Evolutionary conservation across 345 rosid species (phyloP).

Genomic region (Kandelia obovata): DNA sequence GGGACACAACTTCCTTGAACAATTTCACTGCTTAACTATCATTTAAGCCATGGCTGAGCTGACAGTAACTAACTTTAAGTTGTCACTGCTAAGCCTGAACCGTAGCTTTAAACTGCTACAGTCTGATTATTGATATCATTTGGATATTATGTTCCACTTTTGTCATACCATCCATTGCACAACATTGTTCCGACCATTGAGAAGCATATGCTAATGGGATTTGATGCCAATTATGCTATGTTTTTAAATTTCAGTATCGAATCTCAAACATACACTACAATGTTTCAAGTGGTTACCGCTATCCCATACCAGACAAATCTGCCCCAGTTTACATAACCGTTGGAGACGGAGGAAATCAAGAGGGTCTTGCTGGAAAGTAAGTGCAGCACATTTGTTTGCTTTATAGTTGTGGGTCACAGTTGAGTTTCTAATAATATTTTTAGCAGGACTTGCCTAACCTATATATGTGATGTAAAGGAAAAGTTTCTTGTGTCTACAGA

Average conservation of each 20-base stretch:
- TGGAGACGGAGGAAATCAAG: conserved; percentile 97
- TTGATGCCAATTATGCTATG: background rate
- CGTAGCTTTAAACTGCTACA: too few relatives aligned
- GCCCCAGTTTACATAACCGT: conserved; percentile 89
- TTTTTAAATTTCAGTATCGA: conserved; percentile 52
- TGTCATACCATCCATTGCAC: background rate
- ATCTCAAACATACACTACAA: conserved; percentile 74
- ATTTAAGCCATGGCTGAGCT: background rate
- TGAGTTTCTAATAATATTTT: background rate
- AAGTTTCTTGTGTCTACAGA: conserved; percentile 33
- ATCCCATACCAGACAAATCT: conserved; percentile 65
- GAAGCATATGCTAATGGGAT: background rate
- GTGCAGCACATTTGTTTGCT: background rate
- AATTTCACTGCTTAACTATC: background rate
- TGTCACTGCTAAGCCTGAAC: background rate
- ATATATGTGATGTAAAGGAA: background rate
- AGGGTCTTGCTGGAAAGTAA: conserved; percentile 81
- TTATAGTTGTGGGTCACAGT: background rate
- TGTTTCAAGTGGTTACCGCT: conserved; percentile 57
- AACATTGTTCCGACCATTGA: background rate
- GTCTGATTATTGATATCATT: too few relatives aligned
- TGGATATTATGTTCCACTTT: too few relatives aligned
- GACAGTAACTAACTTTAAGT: background rate
- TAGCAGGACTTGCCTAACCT: background rate
- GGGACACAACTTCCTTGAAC: background rate